Percentiles rank a stretch among this genome's conserved stretches.
phyloP scores from a whole-genome alignment of 805 yeast genomes.

The Starmerella lactis-condensi region DNA sequence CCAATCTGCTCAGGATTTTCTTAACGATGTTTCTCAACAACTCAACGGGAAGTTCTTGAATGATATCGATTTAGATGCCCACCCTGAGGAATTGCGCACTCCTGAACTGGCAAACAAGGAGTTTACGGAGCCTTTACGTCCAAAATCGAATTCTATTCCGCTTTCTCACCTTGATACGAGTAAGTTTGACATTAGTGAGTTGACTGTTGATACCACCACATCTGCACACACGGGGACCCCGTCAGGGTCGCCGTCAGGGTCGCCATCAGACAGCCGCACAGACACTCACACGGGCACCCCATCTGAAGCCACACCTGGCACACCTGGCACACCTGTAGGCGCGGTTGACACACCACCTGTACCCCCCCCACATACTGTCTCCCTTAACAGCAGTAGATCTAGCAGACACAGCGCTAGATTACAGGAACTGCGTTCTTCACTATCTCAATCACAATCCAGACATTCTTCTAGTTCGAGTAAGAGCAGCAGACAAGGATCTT shows the following conservation, averaged over 20 bases:
- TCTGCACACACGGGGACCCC: slow-evolving; percentile 3
- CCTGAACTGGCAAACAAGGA: no score
- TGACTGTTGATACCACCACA: no score
- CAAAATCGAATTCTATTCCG: slow-evolving; percentile 1
- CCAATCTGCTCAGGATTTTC: slow-evolving; percentile 18
- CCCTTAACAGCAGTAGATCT: slow-evolving; percentile 3
- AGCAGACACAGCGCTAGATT: neutral
- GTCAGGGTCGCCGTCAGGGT: no score
- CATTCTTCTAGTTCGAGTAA: slow-evolving; percentile 8
- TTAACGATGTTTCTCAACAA: slow-evolving; percentile 17
- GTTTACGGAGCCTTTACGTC: no score
- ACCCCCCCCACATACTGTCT: slow-evolving; percentile 23
- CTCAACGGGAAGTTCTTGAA: slow-evolving; percentile 14
- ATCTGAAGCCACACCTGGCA: no score
- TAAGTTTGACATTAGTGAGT: no score
- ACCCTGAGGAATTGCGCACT: slow-evolving; percentile 10
- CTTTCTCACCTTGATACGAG: no score
- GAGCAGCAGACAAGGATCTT: slow-evolving; percentile 1
- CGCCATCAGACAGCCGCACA: no score
- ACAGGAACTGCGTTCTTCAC: neutral
- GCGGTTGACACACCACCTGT: slow-evolving; percentile 18
- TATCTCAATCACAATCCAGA: no score
- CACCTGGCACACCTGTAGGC: neutral
- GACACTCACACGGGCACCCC: no score
- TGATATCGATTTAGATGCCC: slow-evolving; percentile 10